Conservation (phyloP, 768 basidiomycete genomes). For the Kwoniella dejecticola region DNA sequence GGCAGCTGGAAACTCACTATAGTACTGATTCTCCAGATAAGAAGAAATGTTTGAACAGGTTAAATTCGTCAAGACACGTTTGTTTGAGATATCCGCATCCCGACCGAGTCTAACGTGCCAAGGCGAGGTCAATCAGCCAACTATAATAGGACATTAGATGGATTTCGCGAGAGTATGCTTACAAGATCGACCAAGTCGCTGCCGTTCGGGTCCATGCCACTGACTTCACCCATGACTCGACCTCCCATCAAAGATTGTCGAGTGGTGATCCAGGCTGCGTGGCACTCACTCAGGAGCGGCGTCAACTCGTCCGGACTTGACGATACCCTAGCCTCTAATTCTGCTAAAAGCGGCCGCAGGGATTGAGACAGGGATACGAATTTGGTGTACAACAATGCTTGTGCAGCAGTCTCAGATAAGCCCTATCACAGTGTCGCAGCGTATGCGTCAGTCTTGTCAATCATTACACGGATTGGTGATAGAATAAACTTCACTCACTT, state of each 20-base stretch:
- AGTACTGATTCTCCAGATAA: conserved; percentile 74
- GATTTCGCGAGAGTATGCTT: no score
- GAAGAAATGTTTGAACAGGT: conserved; percentile 82
- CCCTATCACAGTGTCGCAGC: conserved; percentile 59
- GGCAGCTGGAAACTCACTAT: conserved; percentile 61
- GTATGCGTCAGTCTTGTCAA: background rate
- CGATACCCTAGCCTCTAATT: conserved; percentile 76
- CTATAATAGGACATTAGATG: no score
- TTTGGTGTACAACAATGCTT: conserved; percentile 81
- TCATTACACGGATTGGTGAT: no score
- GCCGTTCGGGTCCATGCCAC: conserved; percentile 71
- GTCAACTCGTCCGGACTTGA: conserved; percentile 82
- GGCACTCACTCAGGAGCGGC: conserved; percentile 80
- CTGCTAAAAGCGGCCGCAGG: conserved; percentile 74
- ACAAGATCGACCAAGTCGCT: conserved; percentile 89
- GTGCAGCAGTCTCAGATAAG: conserved; percentile 69
- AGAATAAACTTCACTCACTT: conserved; percentile 58
- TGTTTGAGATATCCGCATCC: conserved; percentile 93
- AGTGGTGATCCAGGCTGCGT: conserved; percentile 74
- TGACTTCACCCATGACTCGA: conserved; percentile 77
- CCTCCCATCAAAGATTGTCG: conserved; percentile 73
- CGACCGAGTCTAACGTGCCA: conserved; percentile 68
- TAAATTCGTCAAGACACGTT: conserved; percentile 85
- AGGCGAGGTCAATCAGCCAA: background rate
- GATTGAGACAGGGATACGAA: conserved; percentile 73